phyloP scores from a whole-genome alignment of 305 asterid genomes.

The Rubia occidens region DNA sequence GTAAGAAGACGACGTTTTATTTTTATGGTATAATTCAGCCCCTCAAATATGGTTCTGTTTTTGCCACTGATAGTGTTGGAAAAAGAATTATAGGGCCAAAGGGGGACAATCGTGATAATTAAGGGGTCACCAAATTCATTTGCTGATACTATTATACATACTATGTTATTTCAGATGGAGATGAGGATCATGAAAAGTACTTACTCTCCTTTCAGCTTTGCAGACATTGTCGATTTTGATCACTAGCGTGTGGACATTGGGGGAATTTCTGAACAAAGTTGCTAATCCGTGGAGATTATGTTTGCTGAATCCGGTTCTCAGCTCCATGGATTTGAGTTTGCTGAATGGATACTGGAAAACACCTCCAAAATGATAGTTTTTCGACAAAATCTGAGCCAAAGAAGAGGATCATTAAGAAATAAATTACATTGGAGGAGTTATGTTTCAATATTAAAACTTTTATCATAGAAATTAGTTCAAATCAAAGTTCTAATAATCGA shows the following conservation, averaged over 20 bases:
- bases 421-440: background rate
- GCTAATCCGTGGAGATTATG: conserved; percentile 53
- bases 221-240: conserved; percentile 39
- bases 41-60: too few relatives aligned
- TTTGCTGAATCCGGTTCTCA: conserved; percentile 45
- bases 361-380: conserved; percentile 31
- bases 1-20: too few relatives aligned
- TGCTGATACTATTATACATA: too few relatives aligned
- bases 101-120: too few relatives aligned
- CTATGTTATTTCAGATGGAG: background rate
- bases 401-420: background rate
- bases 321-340: conserved; percentile 46
- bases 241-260: conserved; percentile 39
- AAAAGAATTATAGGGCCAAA: too few relatives aligned
- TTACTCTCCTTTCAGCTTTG: conserved; percentile 40
- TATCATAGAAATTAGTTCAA: background rate
- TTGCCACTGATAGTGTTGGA: too few relatives aligned
- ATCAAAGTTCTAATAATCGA: background rate
- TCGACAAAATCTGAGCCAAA: conserved; percentile 51
- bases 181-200: conserved; percentile 10
- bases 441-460: too few relatives aligned
- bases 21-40: too few relatives aligned
- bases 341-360: conserved; percentile 33
- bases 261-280: conserved; percentile 43
- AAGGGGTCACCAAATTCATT: too few relatives aligned